These are phyloP conservation scores for Herpetospermum pedunculosum DNA, from an alignment of 306 rosid species.

Conservation along the genomic window DNA sequence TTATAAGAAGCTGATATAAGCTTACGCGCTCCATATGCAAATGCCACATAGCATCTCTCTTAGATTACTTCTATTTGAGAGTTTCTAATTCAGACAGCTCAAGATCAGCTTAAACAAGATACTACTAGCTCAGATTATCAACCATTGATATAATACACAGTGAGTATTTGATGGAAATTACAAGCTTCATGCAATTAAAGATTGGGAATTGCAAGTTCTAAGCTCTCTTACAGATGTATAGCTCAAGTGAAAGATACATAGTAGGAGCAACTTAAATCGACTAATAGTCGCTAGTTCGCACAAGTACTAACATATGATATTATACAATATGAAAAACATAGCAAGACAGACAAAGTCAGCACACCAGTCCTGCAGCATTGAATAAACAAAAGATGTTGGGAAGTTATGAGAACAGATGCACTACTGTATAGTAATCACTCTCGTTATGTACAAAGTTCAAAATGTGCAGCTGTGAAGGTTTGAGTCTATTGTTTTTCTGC, in stretches of 20 bases:
- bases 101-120: not conserved
- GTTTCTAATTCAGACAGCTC: not conserved
- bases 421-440: not conserved
- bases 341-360: not conserved
- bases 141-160: not conserved
- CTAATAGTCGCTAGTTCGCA: not conserved
- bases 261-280: not conserved
- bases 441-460: not conserved
- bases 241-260: not conserved
- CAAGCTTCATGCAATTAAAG: not conserved
- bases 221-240: not conserved
- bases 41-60: not conserved
- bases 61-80: not conserved
- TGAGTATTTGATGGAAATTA: not conserved
- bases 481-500: not conserved
- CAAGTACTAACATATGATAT: not conserved
- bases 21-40: not conserved
- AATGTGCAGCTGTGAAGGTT: not conserved
- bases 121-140: not conserved
- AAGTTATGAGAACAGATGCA: not conserved
- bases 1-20: not conserved
- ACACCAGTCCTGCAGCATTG: not conserved
- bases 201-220: not conserved
- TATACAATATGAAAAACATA: not conserved
- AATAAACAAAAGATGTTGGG: conserved; percentile 6